phyloP scores from a whole-genome alignment of 257 asterid genomes.

The Craterostigma plantagineum region DNA sequence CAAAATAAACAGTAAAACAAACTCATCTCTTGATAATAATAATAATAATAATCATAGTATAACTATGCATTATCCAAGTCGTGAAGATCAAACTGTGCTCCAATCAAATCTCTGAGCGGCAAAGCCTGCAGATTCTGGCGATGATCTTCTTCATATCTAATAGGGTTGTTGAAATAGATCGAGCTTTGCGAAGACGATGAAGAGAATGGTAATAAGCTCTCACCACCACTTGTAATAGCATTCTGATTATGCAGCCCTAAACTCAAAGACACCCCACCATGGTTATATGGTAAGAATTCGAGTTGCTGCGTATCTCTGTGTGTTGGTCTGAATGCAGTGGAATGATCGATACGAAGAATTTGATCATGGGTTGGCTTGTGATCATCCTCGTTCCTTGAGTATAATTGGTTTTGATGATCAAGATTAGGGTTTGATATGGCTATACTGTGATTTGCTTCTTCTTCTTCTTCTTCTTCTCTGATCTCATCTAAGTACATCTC shows the following conservation, averaged over 20 bases:
- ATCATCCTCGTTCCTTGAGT: conserved; percentile 16
- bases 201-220: too few relatives aligned
- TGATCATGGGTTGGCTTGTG: conserved; percentile 51
- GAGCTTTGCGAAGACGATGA: too few relatives aligned
- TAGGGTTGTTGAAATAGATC: too few relatives aligned
- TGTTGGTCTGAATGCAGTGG: conserved; percentile 14
- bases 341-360: conserved; percentile 34
- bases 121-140: too few relatives aligned
- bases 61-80: too few relatives aligned
- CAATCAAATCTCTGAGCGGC: too few relatives aligned
- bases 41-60: too few relatives aligned
- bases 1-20: too few relatives aligned
- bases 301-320: conserved; percentile 12
- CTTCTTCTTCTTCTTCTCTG: too few relatives aligned
- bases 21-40: too few relatives aligned
- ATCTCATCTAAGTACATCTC: conserved; percentile 83
- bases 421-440: conserved; percentile 10
- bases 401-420: conserved; percentile 9
- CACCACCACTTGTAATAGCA: conserved; percentile 1
- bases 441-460: conserved; percentile 10
- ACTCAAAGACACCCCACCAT: conserved; percentile 45
- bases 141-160: too few relatives aligned
- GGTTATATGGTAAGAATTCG: conserved; percentile 11
- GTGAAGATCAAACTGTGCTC: too few relatives aligned
- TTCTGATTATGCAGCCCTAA: conserved; percentile 47